Evolutionary conservation across 306 rosid genomes (phyloP).

Genomic region (Prosopis cineraria): DNA sequence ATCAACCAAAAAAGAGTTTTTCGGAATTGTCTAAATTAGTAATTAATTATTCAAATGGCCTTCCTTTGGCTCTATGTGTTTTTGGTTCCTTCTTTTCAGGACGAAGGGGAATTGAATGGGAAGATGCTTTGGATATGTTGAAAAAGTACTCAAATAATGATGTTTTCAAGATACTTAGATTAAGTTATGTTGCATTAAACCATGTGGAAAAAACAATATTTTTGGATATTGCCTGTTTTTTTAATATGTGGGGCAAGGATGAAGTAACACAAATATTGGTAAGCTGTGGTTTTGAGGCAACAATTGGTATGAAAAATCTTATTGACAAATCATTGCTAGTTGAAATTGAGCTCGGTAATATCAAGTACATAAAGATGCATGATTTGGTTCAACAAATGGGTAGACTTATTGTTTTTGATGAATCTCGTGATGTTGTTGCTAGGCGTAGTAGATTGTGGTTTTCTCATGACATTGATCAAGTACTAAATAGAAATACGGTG

Average conservation of each 20-base stretch:
- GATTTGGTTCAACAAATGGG: conserved; percentile 45
- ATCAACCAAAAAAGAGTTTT: background rate
- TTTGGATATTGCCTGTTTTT: conserved; percentile 8
- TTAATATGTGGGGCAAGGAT: background rate
- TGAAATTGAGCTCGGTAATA: background rate
- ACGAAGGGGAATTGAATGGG: background rate
- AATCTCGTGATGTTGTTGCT: background rate
- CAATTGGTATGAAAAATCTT: background rate
- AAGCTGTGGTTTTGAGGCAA: background rate
- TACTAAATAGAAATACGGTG: conserved; percentile 22
- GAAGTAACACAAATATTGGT: background rate
- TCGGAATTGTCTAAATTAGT: background rate
- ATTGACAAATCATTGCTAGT: background rate
- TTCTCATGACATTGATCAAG: conserved; percentile 22
- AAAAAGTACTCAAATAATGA: background rate
- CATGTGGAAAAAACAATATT: background rate
- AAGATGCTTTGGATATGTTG: background rate
- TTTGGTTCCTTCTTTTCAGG: background rate
- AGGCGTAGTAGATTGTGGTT: conserved; percentile 39
- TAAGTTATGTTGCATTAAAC: background rate
- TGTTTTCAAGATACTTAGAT: background rate
- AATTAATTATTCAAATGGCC: background rate
- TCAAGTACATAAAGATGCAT: conserved; percentile 27
- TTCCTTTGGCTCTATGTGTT: background rate
- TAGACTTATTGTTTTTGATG: conserved; percentile 24